phyloP scores from a whole-genome alignment of 176 grass and related monocot species.

The Tillandsia leiboldiana region DNA sequence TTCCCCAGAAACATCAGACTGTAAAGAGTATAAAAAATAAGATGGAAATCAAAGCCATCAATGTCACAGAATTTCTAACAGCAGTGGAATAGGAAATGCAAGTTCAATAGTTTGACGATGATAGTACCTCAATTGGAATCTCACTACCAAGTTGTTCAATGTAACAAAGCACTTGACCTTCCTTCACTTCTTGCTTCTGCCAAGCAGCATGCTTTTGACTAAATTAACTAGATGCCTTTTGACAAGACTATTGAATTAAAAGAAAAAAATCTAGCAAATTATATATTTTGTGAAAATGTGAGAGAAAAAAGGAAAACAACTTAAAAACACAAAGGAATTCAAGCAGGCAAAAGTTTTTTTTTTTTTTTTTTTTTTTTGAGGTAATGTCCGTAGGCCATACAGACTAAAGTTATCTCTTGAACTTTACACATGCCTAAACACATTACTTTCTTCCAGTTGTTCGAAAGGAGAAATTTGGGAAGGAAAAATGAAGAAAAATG shows the following conservation, averaged over 20 bases:
- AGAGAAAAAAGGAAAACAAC: not conserved
- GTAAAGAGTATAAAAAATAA: not conserved
- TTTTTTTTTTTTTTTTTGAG: too few species aligned
- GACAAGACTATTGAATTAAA: not conserved
- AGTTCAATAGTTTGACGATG: not conserved
- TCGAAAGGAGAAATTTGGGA: not conserved
- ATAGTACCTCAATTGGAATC: conserved; percentile 17
- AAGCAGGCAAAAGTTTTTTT: too few species aligned
- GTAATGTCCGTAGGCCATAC: not conserved
- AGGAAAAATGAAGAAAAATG: not conserved
- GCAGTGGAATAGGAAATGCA: not conserved
- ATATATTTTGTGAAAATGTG: not conserved
- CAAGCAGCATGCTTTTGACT: not conserved
- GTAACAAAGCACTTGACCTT: conserved; percentile 19
- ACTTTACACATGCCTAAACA: not conserved
- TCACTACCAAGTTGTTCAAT: conserved; percentile 25
- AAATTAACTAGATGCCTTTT: not conserved
- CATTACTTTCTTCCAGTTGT: not conserved
- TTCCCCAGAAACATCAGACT: conserved; percentile 21
- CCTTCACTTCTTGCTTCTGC: conserved; percentile 19
- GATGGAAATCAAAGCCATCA: not conserved
- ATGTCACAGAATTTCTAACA: too few species aligned
- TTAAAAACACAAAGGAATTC: not conserved
- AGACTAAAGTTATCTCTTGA: not conserved
- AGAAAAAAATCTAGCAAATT: not conserved